These are phyloP conservation scores for Myxozyma kluyveri DNA, from an alignment of 805 yeast species.

Conservation along the genomic window DNA sequence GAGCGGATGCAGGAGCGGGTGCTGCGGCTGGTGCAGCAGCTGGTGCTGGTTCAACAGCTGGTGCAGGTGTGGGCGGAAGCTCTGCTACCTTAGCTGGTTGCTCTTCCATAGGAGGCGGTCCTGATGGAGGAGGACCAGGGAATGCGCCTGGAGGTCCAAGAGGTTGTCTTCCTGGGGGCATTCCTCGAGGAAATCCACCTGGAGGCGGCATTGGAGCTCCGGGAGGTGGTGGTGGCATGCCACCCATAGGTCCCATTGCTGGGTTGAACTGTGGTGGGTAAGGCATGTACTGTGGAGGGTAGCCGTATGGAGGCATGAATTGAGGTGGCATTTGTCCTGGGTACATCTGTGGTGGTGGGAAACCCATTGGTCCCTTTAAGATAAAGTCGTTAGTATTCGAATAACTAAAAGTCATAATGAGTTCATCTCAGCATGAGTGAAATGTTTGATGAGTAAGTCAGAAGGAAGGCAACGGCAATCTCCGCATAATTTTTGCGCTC, in stretches of 20 bases:
- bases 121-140: slow-evolving; percentile 6
- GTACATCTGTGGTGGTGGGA: slow-evolving; percentile 21
- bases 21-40: slow-evolving; percentile 14
- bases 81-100: too few relatives aligned
- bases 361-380: slow-evolving; percentile 17
- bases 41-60: slow-evolving; percentile 3
- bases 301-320: slow-evolving; percentile 20
- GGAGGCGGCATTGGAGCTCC: slow-evolving; percentile 12
- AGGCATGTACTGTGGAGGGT: slow-evolving; percentile 25
- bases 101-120: too few relatives aligned
- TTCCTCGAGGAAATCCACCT: too few relatives aligned
- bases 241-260: slow-evolving; percentile 14
- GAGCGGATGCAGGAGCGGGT: slow-evolving; percentile 3
- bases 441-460: slow-evolving; percentile 31
- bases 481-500: slow-evolving; percentile 41
- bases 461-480: slow-evolving; percentile 49
- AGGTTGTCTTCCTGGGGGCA: slow-evolving; percentile 25
- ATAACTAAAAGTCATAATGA: not conserved
- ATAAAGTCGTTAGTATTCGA: not conserved
- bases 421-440: not conserved
- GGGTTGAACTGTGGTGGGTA: slow-evolving; percentile 32
- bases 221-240: slow-evolving; percentile 16
- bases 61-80: slow-evolving; percentile 2
- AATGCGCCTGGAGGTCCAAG: slow-evolving; percentile 15
- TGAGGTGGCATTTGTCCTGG: slow-evolving; percentile 21